Evolutionary conservation across 257 asterid genomes (phyloP).

Genomic region (Solanum gandarillasii): DNA sequence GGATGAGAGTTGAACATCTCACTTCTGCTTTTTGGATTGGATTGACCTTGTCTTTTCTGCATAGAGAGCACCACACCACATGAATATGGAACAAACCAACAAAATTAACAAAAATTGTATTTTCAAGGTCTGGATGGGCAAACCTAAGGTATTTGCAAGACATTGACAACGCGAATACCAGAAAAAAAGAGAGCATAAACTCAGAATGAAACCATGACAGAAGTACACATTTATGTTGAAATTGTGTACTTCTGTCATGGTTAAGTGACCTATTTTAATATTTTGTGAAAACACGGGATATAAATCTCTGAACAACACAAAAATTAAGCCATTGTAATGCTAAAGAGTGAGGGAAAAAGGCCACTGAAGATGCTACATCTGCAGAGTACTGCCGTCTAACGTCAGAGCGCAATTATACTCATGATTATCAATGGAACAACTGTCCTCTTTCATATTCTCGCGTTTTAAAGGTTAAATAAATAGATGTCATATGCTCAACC

Average conservation of each 20-base stretch:
- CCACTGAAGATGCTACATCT: neutral
- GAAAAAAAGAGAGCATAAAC: neutral
- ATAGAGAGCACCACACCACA: slow-evolving; percentile 4
- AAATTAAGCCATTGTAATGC: neutral
- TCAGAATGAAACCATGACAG: neutral
- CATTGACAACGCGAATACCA: neutral
- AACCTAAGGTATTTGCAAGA: neutral
- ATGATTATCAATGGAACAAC: neutral
- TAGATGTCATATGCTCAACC: neutral
- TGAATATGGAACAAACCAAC: neutral
- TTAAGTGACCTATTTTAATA: neutral
- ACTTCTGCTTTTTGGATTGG: slow-evolving; percentile 88
- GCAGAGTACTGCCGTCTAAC: neutral
- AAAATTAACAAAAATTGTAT: neutral
- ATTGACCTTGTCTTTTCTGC: slow-evolving; percentile 73
- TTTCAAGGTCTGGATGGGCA: neutral
- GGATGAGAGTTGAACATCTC: slow-evolving; percentile 90
- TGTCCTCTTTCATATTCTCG: neutral
- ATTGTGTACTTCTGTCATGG: no score
- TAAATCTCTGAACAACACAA: neutral
- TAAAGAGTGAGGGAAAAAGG: neutral
- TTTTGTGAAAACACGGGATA: neutral
- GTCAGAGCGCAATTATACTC: neutral
- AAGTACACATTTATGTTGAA: neutral
- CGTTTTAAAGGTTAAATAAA: neutral